Percentiles rank a stretch among this genome's conserved stretches.
Conservation (phyloP, 371 early-diverging fungal species). For the Gilbertella persicaria region DNA sequence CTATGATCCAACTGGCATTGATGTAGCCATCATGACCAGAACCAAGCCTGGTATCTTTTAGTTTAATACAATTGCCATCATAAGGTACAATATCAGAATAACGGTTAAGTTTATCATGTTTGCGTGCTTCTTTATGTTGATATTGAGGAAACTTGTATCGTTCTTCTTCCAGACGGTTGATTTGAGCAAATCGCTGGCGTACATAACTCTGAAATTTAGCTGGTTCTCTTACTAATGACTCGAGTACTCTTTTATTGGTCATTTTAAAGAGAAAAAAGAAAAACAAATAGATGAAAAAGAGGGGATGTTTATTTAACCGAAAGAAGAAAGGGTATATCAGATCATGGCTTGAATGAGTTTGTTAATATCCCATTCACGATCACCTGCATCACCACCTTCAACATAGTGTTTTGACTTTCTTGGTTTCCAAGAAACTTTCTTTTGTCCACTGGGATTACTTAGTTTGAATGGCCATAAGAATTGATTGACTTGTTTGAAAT, state of each 20-base stretch:
- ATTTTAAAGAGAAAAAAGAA: too few relatives aligned
- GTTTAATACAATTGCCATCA: slow-evolving; percentile 53
- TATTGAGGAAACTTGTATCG: background rate
- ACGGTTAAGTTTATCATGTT: slow-evolving; percentile 31
- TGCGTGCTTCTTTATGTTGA: slow-evolving; percentile 8
- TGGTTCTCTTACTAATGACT: background rate
- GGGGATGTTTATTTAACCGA: too few relatives aligned
- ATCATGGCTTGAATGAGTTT: slow-evolving; percentile 95
- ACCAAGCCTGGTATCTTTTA: slow-evolving; percentile 21
- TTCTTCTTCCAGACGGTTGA: background rate
- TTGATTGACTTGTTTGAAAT: slow-evolving; percentile 83
- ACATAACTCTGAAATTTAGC: background rate
- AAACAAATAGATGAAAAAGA: too few relatives aligned
- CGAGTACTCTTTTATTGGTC: too few relatives aligned
- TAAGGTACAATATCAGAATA: slow-evolving; percentile 63
- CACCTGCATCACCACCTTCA: slow-evolving; percentile 97
- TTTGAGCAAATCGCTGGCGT: background rate
- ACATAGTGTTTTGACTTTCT: slow-evolving; percentile 96
- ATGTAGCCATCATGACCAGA: slow-evolving; percentile 66
- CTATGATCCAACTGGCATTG: slow-evolving; percentile 71
- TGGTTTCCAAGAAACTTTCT: slow-evolving; percentile 84
- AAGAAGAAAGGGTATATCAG: slow-evolving; percentile 46
- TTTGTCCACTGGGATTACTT: slow-evolving; percentile 80
- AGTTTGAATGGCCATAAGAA: slow-evolving; percentile 99
- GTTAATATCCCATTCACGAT: slow-evolving; percentile 97